Evolutionary conservation across 805 yeast species (phyloP).

Genomic region (Clavispora phyllophila): DNA sequence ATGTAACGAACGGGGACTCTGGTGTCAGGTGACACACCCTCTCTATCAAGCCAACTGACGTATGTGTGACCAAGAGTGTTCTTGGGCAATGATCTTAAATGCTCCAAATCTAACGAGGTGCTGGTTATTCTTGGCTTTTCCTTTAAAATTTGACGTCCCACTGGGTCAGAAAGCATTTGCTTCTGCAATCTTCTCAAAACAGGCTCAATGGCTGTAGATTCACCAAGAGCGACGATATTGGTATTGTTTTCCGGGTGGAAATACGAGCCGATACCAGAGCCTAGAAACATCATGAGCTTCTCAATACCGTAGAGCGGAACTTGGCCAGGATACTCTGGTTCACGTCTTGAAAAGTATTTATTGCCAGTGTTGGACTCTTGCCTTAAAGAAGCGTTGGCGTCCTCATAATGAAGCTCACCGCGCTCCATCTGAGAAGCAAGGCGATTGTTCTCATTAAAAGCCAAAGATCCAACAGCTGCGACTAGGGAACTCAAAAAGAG

Average conservation of each 20-base stretch:
- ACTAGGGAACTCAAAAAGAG: constrained; percentile 11
- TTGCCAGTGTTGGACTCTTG: constrained; percentile 19
- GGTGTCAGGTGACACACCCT: constrained; percentile 91
- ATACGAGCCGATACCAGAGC: constrained; percentile 75
- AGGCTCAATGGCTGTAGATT: constrained; percentile 74
- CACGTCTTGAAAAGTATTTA: constrained; percentile 33
- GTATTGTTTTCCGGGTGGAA: constrained; percentile 72
- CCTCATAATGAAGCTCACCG: constrained; percentile 41
- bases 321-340: constrained; percentile 65
- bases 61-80: constrained; percentile 79
- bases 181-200: constrained; percentile 58
- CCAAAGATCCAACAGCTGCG: constrained; percentile 23
- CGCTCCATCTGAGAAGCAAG: constrained; percentile 59
- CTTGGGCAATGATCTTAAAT: constrained; percentile 54
- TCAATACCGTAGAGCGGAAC: constrained; percentile 68
- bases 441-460: constrained; percentile 40
- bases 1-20: constrained; percentile 83
- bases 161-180: constrained; percentile 69
- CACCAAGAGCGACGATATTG: constrained; percentile 81
- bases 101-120: constrained; percentile 57
- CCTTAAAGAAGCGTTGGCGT: constrained; percentile 27
- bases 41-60: constrained; percentile 73
- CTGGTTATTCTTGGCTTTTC: constrained; percentile 84
- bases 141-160: constrained; percentile 71
- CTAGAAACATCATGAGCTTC: constrained; percentile 54